Evolutionary conservation across 108 stramenopile species (phyloP).

Genomic region (Licmophora abbreviata): DNA sequence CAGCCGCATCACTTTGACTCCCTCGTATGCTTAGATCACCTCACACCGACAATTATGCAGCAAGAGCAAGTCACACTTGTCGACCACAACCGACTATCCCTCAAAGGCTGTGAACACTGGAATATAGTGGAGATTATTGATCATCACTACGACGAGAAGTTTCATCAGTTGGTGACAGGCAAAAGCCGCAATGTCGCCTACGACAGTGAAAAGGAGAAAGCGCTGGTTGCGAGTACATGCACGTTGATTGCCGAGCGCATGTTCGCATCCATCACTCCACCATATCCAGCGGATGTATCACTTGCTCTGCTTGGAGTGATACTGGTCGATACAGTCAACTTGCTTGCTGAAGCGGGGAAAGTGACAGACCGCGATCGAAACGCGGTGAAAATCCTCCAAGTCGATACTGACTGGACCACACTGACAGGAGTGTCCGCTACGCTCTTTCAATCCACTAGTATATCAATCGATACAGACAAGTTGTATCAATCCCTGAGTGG

Average conservation of each 20-base stretch:
- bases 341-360: constrained; percentile 58
- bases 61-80: constrained; percentile 41
- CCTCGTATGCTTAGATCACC: constrained; percentile 33
- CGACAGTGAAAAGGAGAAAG: constrained; percentile 16
- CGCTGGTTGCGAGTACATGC: constrained; percentile 50
- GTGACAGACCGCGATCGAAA: constrained; percentile 55
- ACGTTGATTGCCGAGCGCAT: constrained; percentile 57
- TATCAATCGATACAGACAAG: constrained; percentile 22
- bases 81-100: constrained; percentile 53
- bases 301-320: constrained; percentile 57
- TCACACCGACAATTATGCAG: neutral
- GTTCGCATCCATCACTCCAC: neutral
- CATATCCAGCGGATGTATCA: neutral
- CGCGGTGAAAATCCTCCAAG: constrained; percentile 37
- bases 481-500: constrained; percentile 51
- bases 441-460: constrained; percentile 1
- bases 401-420: constrained; percentile 42
- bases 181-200: constrained; percentile 55
- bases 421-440: neutral
- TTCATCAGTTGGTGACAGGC: constrained; percentile 31
- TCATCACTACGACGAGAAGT: constrained; percentile 63
- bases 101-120: constrained; percentile 8
- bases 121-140: constrained; percentile 64
- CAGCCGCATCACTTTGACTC: constrained; percentile 23
- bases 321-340: constrained; percentile 73